Percentiles rank a stretch among this genome's conserved stretches.
Evolutionary conservation across 177 flowering plant genomes (phyloP).

Genomic region (Tripterygium wilfordii): DNA sequence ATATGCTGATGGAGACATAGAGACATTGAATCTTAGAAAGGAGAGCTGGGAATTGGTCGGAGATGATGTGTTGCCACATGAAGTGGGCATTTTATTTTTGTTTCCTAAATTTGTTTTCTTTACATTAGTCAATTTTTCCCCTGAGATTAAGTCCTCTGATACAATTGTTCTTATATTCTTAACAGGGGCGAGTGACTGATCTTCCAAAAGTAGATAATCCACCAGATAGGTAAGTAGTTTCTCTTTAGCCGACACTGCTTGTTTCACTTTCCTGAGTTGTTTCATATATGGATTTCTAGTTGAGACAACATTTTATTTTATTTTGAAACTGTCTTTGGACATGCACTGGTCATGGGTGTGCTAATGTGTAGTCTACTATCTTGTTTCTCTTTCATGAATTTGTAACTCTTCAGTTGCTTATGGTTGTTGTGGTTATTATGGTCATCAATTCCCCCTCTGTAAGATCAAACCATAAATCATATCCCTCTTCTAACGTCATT

Average conservation of each 20-base stretch:
- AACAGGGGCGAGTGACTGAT: conserved; percentile 13
- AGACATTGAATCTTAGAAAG: conserved; percentile 23
- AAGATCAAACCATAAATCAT: too few species aligned
- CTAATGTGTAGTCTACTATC: too few species aligned
- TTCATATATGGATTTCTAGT: too few species aligned
- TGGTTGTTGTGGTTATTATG: too few species aligned
- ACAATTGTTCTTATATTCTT: not conserved
- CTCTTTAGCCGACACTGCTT: not conserved
- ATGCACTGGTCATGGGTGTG: too few species aligned
- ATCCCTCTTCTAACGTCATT: too few species aligned
- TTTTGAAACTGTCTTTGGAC: too few species aligned
- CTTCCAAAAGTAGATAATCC: conserved; percentile 5
- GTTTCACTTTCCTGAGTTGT: too few species aligned
- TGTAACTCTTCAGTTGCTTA: too few species aligned
- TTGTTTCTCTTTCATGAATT: too few species aligned
- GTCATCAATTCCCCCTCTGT: too few species aligned
- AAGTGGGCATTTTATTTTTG: conserved; percentile 9
- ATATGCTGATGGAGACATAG: conserved; percentile 34
- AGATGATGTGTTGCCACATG: conserved; percentile 2
- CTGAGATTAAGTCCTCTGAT: not conserved
- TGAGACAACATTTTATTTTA: too few species aligned
- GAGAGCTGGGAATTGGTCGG: conserved; percentile 21
- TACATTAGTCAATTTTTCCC: not conserved
- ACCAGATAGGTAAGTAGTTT: conserved; percentile 16
- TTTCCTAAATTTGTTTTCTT: not conserved